Evolutionary conservation across 768 basidiomycete genomes (phyloP), one percentile per base, ranked within the genome.

Genomic region (Mycena chlorophos): DNA sequence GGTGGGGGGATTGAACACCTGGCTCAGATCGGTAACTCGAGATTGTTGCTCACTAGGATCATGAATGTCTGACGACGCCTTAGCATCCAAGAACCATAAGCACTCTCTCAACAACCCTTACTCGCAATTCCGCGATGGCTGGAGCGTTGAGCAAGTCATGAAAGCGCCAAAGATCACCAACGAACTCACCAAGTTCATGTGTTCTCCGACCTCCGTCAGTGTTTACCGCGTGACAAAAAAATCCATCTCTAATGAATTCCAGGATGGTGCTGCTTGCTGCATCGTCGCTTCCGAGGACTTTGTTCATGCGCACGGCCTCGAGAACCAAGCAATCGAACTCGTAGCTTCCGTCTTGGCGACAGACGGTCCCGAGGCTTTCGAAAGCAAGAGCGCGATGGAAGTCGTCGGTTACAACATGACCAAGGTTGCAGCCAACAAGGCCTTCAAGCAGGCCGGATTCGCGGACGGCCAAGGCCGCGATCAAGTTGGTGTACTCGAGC

Each of bases 311-410:
- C 84, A 91, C 62, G 73, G 76, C 13, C 82, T 93, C 8, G 86
- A 92, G 71, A 94, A 91, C 65, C 91, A 94, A 65, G 89, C 90
- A 16, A 90, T 92, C 57, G 91, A 94, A 66, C 85, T 94, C 45
- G 83, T 88, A 20, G 80, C 84, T 0, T 80, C 82, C 58, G 79
- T 77, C 2, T 72, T 92, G 30, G 73, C 76, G 31, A 94, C 91
- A 1, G 92, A 93, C 64, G 75, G 78, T 13, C 75, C 82, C 2
- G 68, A 69, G 14, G 80, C 89, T 2, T 91, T 88, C 57, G 85
- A 89, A 62, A 79, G 80, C 52, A 71, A 71, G 26, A 88, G 85
- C 61, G 79, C 87, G 1, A 92, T 94, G 83, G 87, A 93, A 56
- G 76, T 91, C 2, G 82, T 88, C n/a, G 91, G 91, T 2, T 91